These are phyloP conservation scores for Volutella citrinella DNA, from an alignment of 2,329 filamentous ascomycete genomes.

Conservation along the genomic window DNA sequence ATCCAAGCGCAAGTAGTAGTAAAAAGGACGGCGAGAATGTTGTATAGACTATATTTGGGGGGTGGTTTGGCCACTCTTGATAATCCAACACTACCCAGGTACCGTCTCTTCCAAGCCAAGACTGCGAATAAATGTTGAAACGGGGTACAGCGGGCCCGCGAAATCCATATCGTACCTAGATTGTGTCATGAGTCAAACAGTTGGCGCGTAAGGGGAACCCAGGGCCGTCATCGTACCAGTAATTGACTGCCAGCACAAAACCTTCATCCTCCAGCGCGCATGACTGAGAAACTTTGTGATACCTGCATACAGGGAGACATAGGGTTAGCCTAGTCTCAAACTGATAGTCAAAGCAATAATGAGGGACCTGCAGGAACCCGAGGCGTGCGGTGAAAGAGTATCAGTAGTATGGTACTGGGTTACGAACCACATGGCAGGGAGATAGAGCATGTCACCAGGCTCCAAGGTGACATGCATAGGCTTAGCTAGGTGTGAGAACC, in stretches of 20 bases:
- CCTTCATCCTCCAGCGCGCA: constrained; percentile 66
- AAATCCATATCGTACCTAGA: constrained; percentile 81
- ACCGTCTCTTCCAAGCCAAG: constrained; percentile 21
- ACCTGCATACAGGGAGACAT: too few relatives aligned
- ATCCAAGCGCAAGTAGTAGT: constrained; percentile 65
- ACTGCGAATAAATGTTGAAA: constrained; percentile 52
- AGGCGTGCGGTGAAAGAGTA: too few relatives aligned
- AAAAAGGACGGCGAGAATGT: constrained; percentile 6
- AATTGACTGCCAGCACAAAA: constrained; percentile 76
- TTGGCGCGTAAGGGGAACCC: too few relatives aligned
- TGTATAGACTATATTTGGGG: constrained; percentile 10
- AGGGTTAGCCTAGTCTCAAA: too few relatives aligned
- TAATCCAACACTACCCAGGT: constrained; percentile 8
- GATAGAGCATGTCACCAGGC: constrained; percentile 76
- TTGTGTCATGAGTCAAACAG: too few relatives aligned
- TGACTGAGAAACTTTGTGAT: constrained; percentile 77
- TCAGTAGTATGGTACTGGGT: too few relatives aligned
- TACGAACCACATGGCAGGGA: constrained; percentile 73
- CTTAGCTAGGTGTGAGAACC: constrained; percentile 56
- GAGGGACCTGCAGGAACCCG: too few relatives aligned
- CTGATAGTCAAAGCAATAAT: too few relatives aligned
- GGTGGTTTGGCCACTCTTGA: constrained; percentile 7
- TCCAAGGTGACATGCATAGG: constrained; percentile 67
- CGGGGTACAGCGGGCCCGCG: constrained; percentile 63
- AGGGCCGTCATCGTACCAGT: constrained; percentile 73